Percentiles rank a stretch among this genome's conserved stretches.
Evolutionary conservation across 192 early-diverging fungal genomes (phyloP).

Genomic region (Diversispora eburnea): DNA sequence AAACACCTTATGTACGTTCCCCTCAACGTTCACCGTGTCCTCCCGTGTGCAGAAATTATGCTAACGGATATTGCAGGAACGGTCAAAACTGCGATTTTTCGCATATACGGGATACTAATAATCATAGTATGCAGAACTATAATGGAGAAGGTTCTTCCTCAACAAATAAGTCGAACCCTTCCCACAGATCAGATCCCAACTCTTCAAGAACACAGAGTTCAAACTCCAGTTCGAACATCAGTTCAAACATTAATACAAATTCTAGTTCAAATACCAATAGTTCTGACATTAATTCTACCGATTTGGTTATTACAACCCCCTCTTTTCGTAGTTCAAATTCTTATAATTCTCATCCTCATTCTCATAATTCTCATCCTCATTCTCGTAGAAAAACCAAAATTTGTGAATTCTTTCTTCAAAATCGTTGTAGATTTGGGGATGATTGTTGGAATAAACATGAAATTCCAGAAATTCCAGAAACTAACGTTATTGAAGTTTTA

Average conservation of each 20-base stretch:
- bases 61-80: not conserved
- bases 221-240: not conserved
- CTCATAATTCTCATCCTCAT: too few species aligned
- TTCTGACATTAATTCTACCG: too few species aligned
- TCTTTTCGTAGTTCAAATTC: too few species aligned
- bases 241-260: not conserved
- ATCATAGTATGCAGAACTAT: not conserved
- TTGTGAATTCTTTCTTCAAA: constrained; percentile 25
- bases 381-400: not conserved
- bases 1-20: not conserved
- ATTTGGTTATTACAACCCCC: too few species aligned
- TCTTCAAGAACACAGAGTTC: not conserved
- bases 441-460: constrained; percentile 30
- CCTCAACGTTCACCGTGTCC: not conserved
- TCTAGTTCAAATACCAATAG: not conserved
- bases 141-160: not conserved
- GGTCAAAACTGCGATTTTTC: not conserved
- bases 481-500: not conserved
- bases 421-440: constrained; percentile 22
- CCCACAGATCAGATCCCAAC: not conserved
- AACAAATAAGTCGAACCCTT: not conserved
- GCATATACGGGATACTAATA: constrained; percentile 1
- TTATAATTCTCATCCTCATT: not conserved
- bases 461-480: not conserved
- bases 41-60: not conserved